Base-by-base conservation (phyloP, 208 protist species). In the Polymyxa betae region DNA sequence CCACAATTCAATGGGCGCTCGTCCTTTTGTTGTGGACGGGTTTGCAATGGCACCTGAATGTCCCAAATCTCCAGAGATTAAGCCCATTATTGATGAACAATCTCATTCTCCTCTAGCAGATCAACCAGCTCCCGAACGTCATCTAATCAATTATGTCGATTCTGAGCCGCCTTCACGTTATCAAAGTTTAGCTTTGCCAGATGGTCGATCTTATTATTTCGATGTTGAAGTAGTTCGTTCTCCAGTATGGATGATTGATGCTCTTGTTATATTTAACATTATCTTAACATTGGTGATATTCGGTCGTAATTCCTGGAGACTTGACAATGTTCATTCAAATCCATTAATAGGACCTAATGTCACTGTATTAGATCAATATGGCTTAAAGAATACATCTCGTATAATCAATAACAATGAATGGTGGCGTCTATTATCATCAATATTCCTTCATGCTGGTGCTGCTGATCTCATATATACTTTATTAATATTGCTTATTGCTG, bases 221-320 rank as follows among this genome's bases (percentile, higher is more conserved):
- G 72, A 82, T 5, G 12, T 24, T 60, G 72, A 82, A n/a, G 16
- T 82, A 12, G 72, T 82, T 5, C 5, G 16, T 20, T n/a, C 5
- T 20, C 35, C 72, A 20, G 72, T 82, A 35, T 82, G 72, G 72
- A 12, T 82, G 35, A 82, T 82, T 35, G 72, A 82, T n/a, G 72
- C 72, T n/a, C 72, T 82, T 5, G 72, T 82, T n/a, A 20, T 82
- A 43, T 35, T 43, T 12, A 35, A 12, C 35, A 35, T 82, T 5
- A 43, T 82, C 72, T 45, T 35, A 35, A 5, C 12, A 35, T 16
- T 82, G 35, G 40, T n/a, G 16, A 82, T 82, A 35, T 35, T 82
- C 12, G 72, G 35, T 5, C 5, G 72, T 5, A 43, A 82, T 43
- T 12, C 5, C 5, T 82, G 72, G 72, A 82, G 72, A 43, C 35